Conservation (phyloP, 1,284 basidiomycete species). For the Cutaneotrichosporon cavernicola region DNA sequence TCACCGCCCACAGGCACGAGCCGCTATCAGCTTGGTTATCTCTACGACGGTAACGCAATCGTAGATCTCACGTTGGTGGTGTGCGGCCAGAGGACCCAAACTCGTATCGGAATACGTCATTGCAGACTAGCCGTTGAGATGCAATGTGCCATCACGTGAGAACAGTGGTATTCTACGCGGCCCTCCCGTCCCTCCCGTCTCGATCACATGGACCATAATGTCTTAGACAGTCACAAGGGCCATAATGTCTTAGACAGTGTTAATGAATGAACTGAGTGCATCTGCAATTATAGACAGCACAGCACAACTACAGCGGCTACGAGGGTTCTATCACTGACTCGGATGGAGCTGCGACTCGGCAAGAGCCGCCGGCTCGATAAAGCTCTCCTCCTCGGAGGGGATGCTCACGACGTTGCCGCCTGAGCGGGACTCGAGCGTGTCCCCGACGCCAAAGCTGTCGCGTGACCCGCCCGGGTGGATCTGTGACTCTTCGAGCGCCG, state of each 20-base stretch:
- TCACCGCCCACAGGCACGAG: too few relatives aligned
- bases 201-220: too few relatives aligned
- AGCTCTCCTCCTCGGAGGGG: not conserved
- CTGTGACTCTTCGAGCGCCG: not conserved
- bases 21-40: too few relatives aligned
- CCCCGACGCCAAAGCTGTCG: not conserved
- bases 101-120: too few relatives aligned
- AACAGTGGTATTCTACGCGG: not conserved
- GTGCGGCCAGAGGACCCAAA: too few relatives aligned
- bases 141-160: not conserved
- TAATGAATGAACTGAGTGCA: too few relatives aligned
- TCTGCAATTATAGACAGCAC: not conserved
- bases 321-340: not conserved
- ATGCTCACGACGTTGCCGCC: not conserved
- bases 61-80: too few relatives aligned
- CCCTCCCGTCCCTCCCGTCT: too few relatives aligned
- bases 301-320: not conserved
- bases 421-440: not conserved
- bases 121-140: too few relatives aligned
- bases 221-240: too few relatives aligned
- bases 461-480: not conserved
- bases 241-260: too few relatives aligned
- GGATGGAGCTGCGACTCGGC: not conserved
- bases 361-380: not conserved
- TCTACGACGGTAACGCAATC: too few relatives aligned